Evolutionary conservation across 2,329 filamentous ascomycete species (phyloP).

Genomic region (Aureobasidium leucospermi): DNA sequence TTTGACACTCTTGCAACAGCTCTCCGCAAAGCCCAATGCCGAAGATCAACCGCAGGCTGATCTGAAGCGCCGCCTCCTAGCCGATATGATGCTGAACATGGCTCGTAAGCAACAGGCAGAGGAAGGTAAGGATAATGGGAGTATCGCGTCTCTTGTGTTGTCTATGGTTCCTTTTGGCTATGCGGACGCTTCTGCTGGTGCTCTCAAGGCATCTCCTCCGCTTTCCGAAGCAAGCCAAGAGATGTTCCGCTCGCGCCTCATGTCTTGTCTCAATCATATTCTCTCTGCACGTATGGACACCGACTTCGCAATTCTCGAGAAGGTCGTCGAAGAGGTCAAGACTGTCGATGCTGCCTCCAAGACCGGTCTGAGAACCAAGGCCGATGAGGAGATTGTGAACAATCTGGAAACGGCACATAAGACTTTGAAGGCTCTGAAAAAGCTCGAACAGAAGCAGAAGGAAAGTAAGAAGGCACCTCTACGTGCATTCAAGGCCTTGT

Average conservation of each 20-base stretch:
- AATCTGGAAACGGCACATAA: constrained; percentile 21
- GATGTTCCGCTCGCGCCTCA: constrained; percentile 48
- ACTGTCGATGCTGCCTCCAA: neutral
- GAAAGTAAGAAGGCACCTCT: constrained; percentile 33
- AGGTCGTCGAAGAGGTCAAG: constrained; percentile 3
- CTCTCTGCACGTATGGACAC: constrained; percentile 25
- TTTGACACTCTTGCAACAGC: constrained; percentile 7
- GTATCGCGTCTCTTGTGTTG: constrained; percentile 15
- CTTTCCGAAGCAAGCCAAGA: constrained; percentile 42
- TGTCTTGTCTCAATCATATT: constrained; percentile 47
- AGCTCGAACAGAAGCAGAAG: constrained; percentile 21
- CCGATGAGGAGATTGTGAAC: constrained; percentile 14
- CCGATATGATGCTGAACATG: constrained; percentile 46
- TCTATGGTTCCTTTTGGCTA: constrained; percentile 31
- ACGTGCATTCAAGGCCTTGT: constrained; percentile 69
- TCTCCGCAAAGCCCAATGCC: constrained; percentile 44
- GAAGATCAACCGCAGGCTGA: constrained; percentile 40
- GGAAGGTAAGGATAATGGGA: constrained; percentile 21
- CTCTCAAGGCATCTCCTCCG: constrained; percentile 24
- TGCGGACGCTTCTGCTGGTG: constrained; percentile 14
- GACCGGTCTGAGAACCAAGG: constrained; percentile 6
- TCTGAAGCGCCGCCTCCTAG: constrained; percentile 41
- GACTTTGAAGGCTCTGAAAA: constrained; percentile 18
- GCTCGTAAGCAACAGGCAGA: constrained; percentile 33
- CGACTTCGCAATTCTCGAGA: constrained; percentile 4